Evolutionary conservation across 345 rosid genomes (phyloP).

Genomic region (Sisymbrium irio): DNA sequence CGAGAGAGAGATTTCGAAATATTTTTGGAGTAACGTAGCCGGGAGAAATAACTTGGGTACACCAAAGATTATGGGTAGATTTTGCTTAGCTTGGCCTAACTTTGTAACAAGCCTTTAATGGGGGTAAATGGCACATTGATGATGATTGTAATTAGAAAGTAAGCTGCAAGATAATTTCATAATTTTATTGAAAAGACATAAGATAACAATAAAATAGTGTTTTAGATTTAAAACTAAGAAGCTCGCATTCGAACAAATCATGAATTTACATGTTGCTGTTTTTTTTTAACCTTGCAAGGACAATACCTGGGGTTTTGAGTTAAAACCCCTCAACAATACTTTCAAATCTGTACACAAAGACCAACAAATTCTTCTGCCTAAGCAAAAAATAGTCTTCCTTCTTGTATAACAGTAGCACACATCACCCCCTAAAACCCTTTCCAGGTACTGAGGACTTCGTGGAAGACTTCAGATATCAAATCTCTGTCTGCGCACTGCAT

Average conservation of each 20-base stretch:
- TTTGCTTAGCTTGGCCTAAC: too few relatives aligned
- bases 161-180: too few relatives aligned
- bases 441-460: conserved; percentile 84
- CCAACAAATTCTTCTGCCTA: conserved; percentile 46
- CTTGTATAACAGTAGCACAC: conserved; percentile 33
- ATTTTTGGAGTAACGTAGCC: too few relatives aligned
- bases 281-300: conserved; percentile 25
- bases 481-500: conserved; percentile 79
- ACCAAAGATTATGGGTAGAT: too few relatives aligned
- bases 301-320: conserved; percentile 32
- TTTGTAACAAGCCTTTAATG: too few relatives aligned
- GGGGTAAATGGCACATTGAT: too few relatives aligned
- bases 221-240: not conserved
- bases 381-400: conserved; percentile 41
- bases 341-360: conserved; percentile 40
- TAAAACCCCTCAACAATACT: conserved; percentile 32
- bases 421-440: conserved; percentile 63
- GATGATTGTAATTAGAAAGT: too few relatives aligned
- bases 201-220: not conserved
- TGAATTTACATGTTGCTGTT: conserved; percentile 36
- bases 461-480: conserved; percentile 73
- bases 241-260: conserved; percentile 34
- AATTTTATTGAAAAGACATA: too few relatives aligned
- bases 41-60: too few relatives aligned
- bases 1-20: too few relatives aligned